A percentile compares a stretch with the other conserved stretches of the same genome.
Evolutionary conservation across 371 early-diverging fungal genomes (phyloP).

Genomic region (Actinomortierella wolfii): DNA sequence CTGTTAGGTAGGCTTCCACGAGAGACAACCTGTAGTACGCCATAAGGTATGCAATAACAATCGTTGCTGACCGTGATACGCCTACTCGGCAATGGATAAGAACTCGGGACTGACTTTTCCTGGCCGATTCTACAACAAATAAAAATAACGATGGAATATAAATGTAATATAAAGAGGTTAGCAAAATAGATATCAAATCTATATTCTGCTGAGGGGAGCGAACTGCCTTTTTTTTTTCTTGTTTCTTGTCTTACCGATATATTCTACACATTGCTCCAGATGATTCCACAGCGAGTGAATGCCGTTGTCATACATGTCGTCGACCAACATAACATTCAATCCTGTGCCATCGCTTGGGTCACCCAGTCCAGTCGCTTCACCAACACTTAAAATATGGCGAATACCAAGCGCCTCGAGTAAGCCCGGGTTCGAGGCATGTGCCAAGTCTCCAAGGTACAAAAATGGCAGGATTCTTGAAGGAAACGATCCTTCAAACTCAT

Average conservation of each 20-base stretch:
- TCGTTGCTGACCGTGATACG: constrained; percentile 69
- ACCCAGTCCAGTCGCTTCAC: constrained; percentile 59
- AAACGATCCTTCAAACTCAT: constrained; percentile 69
- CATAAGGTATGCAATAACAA: constrained; percentile 72
- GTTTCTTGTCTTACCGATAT: constrained; percentile 55
- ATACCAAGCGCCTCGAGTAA: constrained; percentile 62
- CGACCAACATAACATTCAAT: constrained; percentile 50
- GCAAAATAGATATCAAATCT: neutral
- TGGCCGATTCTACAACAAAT: constrained; percentile 14
- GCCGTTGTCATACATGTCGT: constrained; percentile 70
- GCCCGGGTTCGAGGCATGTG: constrained; percentile 68
- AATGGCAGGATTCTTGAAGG: constrained; percentile 67
- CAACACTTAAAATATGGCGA: constrained; percentile 66
- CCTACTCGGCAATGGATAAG: constrained; percentile 73
- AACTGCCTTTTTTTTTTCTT: too few species aligned
- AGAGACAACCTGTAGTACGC: constrained; percentile 53
- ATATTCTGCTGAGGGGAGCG: too few species aligned
- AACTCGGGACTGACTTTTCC: constrained; percentile 28
- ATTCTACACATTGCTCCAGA: constrained; percentile 53
- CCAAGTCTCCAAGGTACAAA: constrained; percentile 67
- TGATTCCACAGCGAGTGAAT: constrained; percentile 61
- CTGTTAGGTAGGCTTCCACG: constrained; percentile 64
- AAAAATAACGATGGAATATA: neutral
- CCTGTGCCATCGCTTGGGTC: constrained; percentile 17
- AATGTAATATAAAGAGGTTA: neutral